phyloP scores from a whole-genome alignment of 495 filamentous ascomycete species.

The Pseudoneurospora amorphoporcata region DNA sequence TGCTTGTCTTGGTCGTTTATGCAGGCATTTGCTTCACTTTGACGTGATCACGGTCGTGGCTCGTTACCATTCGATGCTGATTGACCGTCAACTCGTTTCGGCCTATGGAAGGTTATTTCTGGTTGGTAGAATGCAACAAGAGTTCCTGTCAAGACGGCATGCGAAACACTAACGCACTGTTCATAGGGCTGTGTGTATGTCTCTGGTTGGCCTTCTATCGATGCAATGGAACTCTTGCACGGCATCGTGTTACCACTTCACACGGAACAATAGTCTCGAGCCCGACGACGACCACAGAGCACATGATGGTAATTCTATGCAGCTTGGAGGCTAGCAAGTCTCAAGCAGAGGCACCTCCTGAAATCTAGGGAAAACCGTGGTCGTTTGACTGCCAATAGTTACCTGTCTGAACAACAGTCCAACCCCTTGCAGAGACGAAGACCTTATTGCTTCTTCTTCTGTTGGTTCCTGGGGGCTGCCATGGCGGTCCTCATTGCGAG shows the following conservation, averaged over 20 bases:
- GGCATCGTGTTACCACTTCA: neutral
- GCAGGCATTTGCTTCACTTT: neutral
- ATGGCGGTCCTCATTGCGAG: neutral
- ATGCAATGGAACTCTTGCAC: no score
- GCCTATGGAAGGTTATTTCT: neutral
- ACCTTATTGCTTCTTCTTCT: neutral
- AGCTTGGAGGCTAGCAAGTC: neutral
- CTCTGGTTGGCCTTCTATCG: neutral
- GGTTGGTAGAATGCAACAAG: neutral
- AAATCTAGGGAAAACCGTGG: neutral
- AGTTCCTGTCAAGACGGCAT: neutral
- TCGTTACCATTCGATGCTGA: neutral
- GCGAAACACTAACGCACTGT: neutral
- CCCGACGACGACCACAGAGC: neutral
- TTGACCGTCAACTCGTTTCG: neutral
- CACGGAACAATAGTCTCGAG: neutral
- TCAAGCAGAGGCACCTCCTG: neutral
- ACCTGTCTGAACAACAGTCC: neutral
- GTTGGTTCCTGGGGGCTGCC: neutral
- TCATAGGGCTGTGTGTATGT: neutral
- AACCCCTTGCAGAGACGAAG: neutral
- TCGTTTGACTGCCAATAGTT: neutral
- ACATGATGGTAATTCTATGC: neutral
- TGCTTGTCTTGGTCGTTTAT: neutral
- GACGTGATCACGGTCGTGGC: neutral